Conservation (phyloP, 2,329 filamentous ascomycete species). For the Fulvia fulva region DNA sequence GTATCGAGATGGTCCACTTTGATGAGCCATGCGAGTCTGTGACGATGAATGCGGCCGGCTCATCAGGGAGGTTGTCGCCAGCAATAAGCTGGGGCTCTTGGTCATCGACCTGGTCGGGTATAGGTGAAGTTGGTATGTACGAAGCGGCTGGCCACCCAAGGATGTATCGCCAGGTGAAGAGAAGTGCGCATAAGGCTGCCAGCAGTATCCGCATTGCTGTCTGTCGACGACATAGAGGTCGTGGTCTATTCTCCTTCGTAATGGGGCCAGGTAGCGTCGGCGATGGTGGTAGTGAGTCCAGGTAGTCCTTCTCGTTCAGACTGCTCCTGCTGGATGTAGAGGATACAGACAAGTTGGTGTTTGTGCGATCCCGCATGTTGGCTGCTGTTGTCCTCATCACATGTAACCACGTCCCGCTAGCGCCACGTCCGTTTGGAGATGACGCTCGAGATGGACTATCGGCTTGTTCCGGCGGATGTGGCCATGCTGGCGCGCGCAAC, state of each 20-base stretch:
- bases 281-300: slow-evolving; percentile 21
- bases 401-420: background rate
- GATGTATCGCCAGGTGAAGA: slow-evolving; percentile 19
- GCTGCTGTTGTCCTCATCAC: background rate
- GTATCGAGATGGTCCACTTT: slow-evolving; percentile 80
- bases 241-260: slow-evolving; percentile 19
- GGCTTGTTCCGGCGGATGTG: background rate
- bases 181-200: slow-evolving; percentile 11
- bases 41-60: slow-evolving; percentile 68
- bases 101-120: background rate
- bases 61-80: slow-evolving; percentile 62
- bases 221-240: slow-evolving; percentile 9
- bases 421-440: background rate
- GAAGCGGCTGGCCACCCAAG: slow-evolving; percentile 5
- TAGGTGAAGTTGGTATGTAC: background rate
- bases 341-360: slow-evolving; percentile 56
- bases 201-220: slow-evolving; percentile 14
- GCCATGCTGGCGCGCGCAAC: background rate
- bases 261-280: slow-evolving; percentile 22
- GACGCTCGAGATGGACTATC: background rate
- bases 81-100: slow-evolving; percentile 62
- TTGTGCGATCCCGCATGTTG: slow-evolving; percentile 44
- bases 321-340: slow-evolving; percentile 61
- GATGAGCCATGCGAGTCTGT: slow-evolving; percentile 60
- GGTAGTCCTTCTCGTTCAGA: slow-evolving; percentile 55